Conservation (phyloP, 1,284 basidiomycete genomes). For the Rhodotorula mucilaginosa region DNA sequence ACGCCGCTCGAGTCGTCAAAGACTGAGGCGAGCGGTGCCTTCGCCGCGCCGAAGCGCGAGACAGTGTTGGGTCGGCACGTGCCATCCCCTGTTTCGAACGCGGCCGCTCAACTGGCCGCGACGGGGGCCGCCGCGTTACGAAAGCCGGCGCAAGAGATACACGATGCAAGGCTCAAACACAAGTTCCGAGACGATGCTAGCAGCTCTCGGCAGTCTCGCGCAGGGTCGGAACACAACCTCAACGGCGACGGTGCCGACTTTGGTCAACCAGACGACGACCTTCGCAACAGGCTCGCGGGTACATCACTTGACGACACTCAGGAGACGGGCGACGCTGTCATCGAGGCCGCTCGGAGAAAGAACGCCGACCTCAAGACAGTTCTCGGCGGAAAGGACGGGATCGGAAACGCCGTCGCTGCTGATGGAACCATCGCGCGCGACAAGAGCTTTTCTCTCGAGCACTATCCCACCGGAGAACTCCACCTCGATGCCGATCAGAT, state of each 20-base stretch:
- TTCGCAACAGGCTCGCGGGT: constrained; percentile 39
- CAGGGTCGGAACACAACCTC: constrained; percentile 11
- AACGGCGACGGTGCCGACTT: constrained; percentile 21
- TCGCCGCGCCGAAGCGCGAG: neutral
- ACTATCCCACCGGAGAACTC: constrained; percentile 6
- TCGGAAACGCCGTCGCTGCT: constrained; percentile 3
- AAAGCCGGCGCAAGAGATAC: constrained; percentile 7
- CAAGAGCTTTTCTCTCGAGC: constrained; percentile 16
- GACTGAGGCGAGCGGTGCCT: neutral
- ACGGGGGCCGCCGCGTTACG: constrained; percentile 8
- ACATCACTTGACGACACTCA: constrained; percentile 41
- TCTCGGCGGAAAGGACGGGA: constrained; percentile 18
- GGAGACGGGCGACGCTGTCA: constrained; percentile 44
- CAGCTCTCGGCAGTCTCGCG: neutral
- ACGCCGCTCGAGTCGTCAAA: neutral
- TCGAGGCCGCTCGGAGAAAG: constrained; percentile 44
- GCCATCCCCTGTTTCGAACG: constrained; percentile 20
- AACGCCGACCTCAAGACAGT: constrained; percentile 44
- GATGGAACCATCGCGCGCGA: neutral
- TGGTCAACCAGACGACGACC: constrained; percentile 9
- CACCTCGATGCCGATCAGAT: constrained; percentile 10
- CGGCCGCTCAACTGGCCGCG: constrained; percentile 22
- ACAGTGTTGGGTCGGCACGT: constrained; percentile 3
- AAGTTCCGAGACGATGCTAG: constrained; percentile 49
- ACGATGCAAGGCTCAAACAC: constrained; percentile 54